Base-by-base conservation (phyloP, 2,329 filamentous ascomycete species). In the Neonectria neomacrospora region DNA sequence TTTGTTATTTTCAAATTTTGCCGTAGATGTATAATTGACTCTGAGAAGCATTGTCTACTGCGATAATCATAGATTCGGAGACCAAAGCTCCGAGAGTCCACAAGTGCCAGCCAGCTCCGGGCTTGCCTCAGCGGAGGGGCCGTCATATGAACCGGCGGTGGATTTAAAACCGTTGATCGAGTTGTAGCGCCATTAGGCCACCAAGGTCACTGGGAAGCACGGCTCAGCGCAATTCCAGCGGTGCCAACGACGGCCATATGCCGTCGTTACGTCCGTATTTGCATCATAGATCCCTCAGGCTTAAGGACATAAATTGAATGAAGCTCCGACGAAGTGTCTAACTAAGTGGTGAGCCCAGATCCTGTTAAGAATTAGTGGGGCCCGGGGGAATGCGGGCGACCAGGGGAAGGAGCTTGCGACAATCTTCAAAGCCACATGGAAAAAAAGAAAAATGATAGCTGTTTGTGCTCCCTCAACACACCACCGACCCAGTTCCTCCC, bases 401-500 rank as follows among this genome's bases (percentile, higher is more conserved):
- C n/a, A 3, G n/a, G 37, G n/a, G n/a, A 41, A 2, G 37, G n/a
- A 41, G 37, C 37, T 41, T 37, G 34, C 34, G 37, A 41, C n/a
- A 41, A 10, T 20, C 8, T 20, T 8, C 8, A 20, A 41, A 41
- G 8, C 37, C 37, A 41, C 37, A 18, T 20, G 37, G 16, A 9
- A 37, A 37, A 37, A 37, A 37, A 41, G 5, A 11, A 39, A n/a
- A 18, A 2, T 14, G 22, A 45, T 16, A 23, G 12, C 14, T 16
- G 23, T 8, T 16, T 26, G 22, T 14, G 10, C 18, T 50, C 8
- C 26, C 26, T 26, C 39, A 41, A 22, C 44, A n/a, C n/a, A 28
- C 26, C 58, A 61, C 55, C 54, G 28, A 18, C 5, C 22, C 34
- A 48, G 37, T 48, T n/a, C n/a, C 12, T 10, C 20, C 41, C 30